A percentile compares a stretch with the other conserved stretches of the same genome.
These are phyloP conservation scores for Umbilicus rupestris DNA, from an alignment of 164 flowering plant species.

Conservation along the genomic window DNA sequence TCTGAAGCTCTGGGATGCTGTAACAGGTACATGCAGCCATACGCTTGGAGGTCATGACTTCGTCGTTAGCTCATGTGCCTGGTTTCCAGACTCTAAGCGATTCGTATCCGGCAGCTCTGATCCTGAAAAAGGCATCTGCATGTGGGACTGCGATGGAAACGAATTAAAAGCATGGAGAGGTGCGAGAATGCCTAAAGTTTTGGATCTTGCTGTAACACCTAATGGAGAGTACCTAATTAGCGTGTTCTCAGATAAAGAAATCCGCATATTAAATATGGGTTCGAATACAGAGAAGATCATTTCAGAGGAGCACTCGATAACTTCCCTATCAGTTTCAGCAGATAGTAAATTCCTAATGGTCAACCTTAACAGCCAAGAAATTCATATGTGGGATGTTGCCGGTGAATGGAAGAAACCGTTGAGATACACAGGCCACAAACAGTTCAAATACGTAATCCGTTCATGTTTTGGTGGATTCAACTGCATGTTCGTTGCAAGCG, in stretches of 20 bases:
- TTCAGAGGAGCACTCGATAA: conserved; percentile 58
- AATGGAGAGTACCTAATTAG: conserved; percentile 64
- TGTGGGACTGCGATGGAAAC: conserved; percentile 77
- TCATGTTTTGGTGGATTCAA: conserved; percentile 89
- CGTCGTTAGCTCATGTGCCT: conserved; percentile 77
- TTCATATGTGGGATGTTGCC: conserved; percentile 80
- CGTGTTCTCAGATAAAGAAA: conserved; percentile 60
- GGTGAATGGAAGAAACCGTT: conserved; percentile 43
- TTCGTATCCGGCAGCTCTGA: conserved; percentile 76
- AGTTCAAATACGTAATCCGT: conserved; percentile 65
- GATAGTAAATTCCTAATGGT: conserved; percentile 59
- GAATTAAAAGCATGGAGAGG: conserved; percentile 81
- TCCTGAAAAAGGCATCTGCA: conserved; percentile 68
- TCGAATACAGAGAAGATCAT: conserved; percentile 55
- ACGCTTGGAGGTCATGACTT: conserved; percentile 59
- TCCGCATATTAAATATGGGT: conserved; percentile 44
- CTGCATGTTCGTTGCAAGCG: conserved; percentile 70
- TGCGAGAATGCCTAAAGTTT: conserved; percentile 60
- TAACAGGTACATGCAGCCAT: conserved; percentile 66
- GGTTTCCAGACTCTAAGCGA: conserved; percentile 80
- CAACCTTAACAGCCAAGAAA: conserved; percentile 79
- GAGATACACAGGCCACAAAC: conserved; percentile 65
- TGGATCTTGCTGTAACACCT: conserved; percentile 75
- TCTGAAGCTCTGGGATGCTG: conserved; percentile 85
- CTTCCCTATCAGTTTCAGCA: conserved; percentile 67